Evolutionary conservation across 495 filamentous ascomycete genomes (phyloP), one percentile per base, ranked within the genome.

Genomic region (Penicillium riverlandense): DNA sequence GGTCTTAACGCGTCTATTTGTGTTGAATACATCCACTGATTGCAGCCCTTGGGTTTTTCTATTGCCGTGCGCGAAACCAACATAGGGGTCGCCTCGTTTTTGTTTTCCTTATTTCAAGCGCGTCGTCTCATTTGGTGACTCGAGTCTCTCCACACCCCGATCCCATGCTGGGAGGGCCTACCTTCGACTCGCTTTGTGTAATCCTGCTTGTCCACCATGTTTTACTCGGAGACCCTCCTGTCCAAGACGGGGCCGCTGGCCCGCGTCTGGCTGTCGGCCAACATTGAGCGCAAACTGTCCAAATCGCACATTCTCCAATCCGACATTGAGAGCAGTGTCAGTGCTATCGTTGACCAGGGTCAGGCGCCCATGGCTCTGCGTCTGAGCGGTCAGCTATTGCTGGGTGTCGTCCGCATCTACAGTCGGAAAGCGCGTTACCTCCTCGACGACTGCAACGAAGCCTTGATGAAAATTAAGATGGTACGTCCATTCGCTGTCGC

Each of bases 381-480:
- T 50, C 70, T 97, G 41, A 96, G 89, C 64, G 92, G 90, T 43
- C 90, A 96, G 67, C 77, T 98, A 44, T 70, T 98, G 50, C 75
- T 98, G 42, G 92, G 92, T 67, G 92, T 98, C 32, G 94, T 96
- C 48, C 78, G 92, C 51, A 98, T 98, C 42, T 97, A 98, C 65
- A 95, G 89, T 59, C 78, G 94, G 47, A 98, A 98, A 67, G 89
- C 92, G 56, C 84, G 90, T 48, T 98, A 98, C 62, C 72, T 98
- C 11, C 70, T 96, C 33, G 92, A 97, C 59, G 92, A 98, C 61
- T 98, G 92, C 71, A 95, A 91, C 57, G 92, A 98, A 67, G 90
- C 92, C 22, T 70, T 97, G 44, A 81, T 92, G 74, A 96, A 96
- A 66, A 95, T 98, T 55, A 96, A 96, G 61, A 92, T 96, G 91